Conservation (phyloP, 768 basidiomycete species). For the Lenzites betulinus region DNA sequence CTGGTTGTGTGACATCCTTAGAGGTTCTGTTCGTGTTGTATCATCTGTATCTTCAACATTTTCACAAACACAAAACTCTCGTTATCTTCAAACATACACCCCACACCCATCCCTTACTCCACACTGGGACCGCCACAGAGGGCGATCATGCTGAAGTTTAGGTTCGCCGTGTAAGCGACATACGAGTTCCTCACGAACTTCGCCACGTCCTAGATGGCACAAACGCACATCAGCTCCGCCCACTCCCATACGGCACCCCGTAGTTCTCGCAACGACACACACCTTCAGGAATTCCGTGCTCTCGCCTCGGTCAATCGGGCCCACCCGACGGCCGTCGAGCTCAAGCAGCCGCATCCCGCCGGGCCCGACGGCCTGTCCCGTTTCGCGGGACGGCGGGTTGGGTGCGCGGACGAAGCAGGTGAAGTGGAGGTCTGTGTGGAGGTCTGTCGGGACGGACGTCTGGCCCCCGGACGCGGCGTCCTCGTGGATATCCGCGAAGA, state of each 20-base stretch:
- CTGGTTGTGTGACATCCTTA: too few relatives aligned
- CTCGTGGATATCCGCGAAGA: constrained; percentile 79
- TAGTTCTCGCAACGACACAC: too few relatives aligned
- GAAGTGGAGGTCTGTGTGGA: constrained; percentile 82
- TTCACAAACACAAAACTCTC: background rate
- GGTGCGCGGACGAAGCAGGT: constrained; percentile 82
- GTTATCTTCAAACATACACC: background rate
- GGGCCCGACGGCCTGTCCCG: constrained; percentile 14
- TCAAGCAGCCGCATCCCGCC: constrained; percentile 62
- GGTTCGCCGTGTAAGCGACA: constrained; percentile 51
- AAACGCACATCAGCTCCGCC: constrained; percentile 20
- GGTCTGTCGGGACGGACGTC: constrained; percentile 58
- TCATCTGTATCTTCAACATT: too few relatives aligned
- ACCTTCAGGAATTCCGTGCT: constrained; percentile 62
- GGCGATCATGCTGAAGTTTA: constrained; percentile 71
- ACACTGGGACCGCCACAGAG: constrained; percentile 33
- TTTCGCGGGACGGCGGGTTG: constrained; percentile 38
- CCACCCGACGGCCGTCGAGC: constrained; percentile 76
- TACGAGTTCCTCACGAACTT: constrained; percentile 61
- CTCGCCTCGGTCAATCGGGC: constrained; percentile 79
- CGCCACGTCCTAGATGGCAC: constrained; percentile 56
- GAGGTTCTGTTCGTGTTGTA: too few relatives aligned
- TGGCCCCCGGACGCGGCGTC: constrained; percentile 72
- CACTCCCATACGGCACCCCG: too few relatives aligned
- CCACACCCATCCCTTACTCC: constrained; percentile 8